These are phyloP conservation scores for Penicillium ochrochloron DNA, from an alignment of 495 filamentous ascomycete species.

Conservation along the genomic window DNA sequence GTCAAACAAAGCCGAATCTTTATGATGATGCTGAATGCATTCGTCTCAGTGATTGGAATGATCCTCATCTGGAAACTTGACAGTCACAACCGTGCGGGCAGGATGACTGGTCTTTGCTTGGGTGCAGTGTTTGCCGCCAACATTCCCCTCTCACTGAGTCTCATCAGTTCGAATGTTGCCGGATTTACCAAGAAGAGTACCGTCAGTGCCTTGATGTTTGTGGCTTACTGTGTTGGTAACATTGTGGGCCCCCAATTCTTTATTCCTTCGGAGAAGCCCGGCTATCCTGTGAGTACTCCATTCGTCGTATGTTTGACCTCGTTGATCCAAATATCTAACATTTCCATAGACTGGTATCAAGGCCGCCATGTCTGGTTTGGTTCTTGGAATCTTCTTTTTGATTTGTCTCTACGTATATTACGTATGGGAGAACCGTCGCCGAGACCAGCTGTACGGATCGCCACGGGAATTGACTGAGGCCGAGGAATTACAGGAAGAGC, in stretches of 20 bases:
- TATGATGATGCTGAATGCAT: slow-evolving; percentile 40
- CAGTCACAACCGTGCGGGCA: slow-evolving; percentile 50
- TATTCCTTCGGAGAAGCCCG: slow-evolving; percentile 37
- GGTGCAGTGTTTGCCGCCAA: slow-evolving; percentile 55
- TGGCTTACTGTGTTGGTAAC: slow-evolving; percentile 45
- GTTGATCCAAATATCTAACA: neutral
- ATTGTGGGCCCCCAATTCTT: slow-evolving; percentile 47
- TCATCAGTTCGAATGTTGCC: slow-evolving; percentile 64
- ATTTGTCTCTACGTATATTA: slow-evolving; percentile 32
- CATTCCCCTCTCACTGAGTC: slow-evolving; percentile 58
- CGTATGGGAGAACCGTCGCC: slow-evolving; percentile 31
- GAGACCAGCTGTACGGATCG: slow-evolving; percentile 32
- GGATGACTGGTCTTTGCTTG: slow-evolving; percentile 60
- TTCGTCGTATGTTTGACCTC: neutral
- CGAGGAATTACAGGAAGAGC: slow-evolving; percentile 35
- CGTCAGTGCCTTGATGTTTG: slow-evolving; percentile 45
- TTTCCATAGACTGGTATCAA: slow-evolving; percentile 34
- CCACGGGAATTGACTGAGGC: slow-evolving; percentile 28
- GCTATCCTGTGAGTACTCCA: slow-evolving; percentile 34
- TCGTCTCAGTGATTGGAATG: slow-evolving; percentile 55
- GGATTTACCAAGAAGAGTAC: slow-evolving; percentile 68
- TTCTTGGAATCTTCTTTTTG: slow-evolving; percentile 34
- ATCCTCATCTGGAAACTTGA: slow-evolving; percentile 62
- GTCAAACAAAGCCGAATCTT: slow-evolving; percentile 33
- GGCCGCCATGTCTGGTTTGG: slow-evolving; percentile 33